These are phyloP conservation scores for Sanghuangporus sanghuang DNA, from an alignment of 1,284 basidiomycete species.

Conservation along the genomic window DNA sequence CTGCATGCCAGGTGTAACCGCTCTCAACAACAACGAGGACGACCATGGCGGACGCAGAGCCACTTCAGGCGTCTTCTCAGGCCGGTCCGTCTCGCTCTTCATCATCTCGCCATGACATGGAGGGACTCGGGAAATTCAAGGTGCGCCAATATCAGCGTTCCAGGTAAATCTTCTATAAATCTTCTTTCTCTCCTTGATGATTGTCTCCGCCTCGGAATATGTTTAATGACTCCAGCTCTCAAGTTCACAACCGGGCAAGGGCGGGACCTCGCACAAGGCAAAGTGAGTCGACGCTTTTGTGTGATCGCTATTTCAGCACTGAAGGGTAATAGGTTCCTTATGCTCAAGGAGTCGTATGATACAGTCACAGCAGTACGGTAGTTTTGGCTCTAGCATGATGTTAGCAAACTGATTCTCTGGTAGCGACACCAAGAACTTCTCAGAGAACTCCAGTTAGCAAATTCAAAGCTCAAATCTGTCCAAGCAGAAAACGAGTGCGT, in stretches of 20 bases:
- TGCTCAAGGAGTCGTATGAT: slow-evolving; percentile 11
- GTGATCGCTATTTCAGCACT: neutral
- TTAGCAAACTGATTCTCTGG: neutral
- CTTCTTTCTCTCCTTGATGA: neutral
- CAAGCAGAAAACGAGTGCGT: slow-evolving; percentile 19
- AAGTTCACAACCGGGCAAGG: neutral
- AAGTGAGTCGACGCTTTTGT: neutral
- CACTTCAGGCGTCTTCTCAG: neutral
- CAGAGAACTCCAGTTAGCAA: slow-evolving; percentile 11
- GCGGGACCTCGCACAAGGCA: slow-evolving; percentile 6
- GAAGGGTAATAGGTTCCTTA: slow-evolving; percentile 2
- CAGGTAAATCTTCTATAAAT: neutral
- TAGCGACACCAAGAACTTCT: slow-evolving; percentile 14
- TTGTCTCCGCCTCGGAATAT: neutral
- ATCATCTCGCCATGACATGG: slow-evolving; percentile 3
- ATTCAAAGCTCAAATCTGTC: slow-evolving; percentile 8
- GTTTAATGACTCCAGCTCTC: neutral
- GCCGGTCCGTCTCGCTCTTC: slow-evolving; percentile 3
- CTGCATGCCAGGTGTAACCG: neutral
- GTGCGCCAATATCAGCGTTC: neutral
- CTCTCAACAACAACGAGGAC: neutral
- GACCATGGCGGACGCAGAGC: slow-evolving; percentile 2
- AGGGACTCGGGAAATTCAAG: slow-evolving; percentile 15
- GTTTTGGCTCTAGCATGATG: no score
- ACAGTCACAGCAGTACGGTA: slow-evolving; percentile 12